Conservation (phyloP, 257 asterid genomes). For the Petunia axillaris region DNA sequence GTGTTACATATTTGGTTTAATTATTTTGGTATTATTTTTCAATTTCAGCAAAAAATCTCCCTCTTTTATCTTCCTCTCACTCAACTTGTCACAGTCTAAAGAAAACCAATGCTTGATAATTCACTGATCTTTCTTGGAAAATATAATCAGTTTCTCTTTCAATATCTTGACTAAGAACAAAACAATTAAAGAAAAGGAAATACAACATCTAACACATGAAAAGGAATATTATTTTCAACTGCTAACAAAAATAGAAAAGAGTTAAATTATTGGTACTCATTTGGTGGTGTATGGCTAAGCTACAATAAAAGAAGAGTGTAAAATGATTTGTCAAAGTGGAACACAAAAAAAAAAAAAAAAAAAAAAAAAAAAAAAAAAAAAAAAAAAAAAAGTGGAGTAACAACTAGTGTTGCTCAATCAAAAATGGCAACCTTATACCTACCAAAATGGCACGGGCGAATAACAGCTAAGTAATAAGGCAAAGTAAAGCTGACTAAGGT, state of each 20-base stretch:
- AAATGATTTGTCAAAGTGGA: too few relatives aligned
- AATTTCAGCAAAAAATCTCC: too few relatives aligned
- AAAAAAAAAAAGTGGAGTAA: not conserved
- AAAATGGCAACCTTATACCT: conserved; percentile 16
- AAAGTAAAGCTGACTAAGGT: not conserved
- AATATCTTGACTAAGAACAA: not conserved
- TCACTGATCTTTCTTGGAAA: not conserved
- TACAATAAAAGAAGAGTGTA: not conserved
- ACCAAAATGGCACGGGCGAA: not conserved
- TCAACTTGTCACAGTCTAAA: not conserved
- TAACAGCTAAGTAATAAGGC: conserved; percentile 5
- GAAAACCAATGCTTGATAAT: not conserved
- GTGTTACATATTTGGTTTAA: too few relatives aligned
- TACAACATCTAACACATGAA: not conserved
- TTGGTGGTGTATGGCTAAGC: not conserved
- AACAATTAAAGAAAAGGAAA: not conserved
- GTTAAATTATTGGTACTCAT: too few relatives aligned
- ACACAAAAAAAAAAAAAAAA: too few relatives aligned
- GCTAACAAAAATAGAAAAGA: too few relatives aligned
- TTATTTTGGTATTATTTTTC: too few relatives aligned
- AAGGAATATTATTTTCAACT: too few relatives aligned
- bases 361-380: too few relatives aligned
- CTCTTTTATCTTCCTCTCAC: not conserved
- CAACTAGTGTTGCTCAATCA: conserved; percentile 19
- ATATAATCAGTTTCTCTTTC: not conserved